Evolutionary conservation across 176 grass and related monocot species (phyloP).

Genomic region (Oryza nivara): DNA sequence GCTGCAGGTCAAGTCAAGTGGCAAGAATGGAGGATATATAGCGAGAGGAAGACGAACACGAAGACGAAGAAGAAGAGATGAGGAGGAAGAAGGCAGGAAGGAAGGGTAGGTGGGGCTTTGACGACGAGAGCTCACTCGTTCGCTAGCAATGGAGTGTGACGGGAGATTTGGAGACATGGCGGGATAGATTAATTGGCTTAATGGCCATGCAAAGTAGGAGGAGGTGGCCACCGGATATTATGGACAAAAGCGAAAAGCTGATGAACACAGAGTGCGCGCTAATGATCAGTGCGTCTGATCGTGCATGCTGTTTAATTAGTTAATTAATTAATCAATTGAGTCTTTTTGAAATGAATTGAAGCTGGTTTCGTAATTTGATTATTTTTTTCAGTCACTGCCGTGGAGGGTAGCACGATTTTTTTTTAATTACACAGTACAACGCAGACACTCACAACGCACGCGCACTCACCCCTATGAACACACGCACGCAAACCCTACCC

Average conservation of each 20-base stretch:
- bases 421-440: no score
- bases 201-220: constrained; percentile 5
- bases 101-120: constrained; percentile 43
- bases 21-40: constrained; percentile 37
- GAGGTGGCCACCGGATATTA: constrained; percentile 18
- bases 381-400: no score
- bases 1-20: constrained; percentile 40
- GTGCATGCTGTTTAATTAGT: neutral
- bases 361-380: neutral
- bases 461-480: no score
- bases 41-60: neutral
- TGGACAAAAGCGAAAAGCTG: constrained; percentile 48
- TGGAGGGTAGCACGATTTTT: no score
- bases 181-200: constrained; percentile 46
- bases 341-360: neutral
- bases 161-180: constrained; percentile 41
- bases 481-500: no score
- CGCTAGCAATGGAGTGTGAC: constrained; percentile 41
- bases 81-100: constrained; percentile 54
- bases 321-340: neutral
- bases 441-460: no score
- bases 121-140: constrained; percentile 18
- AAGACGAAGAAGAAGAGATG: neutral
- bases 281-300: constrained; percentile 19
- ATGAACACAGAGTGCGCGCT: constrained; percentile 22